Percentiles rank a stretch among this genome's conserved stretches.
These are phyloP conservation scores for Tetragonia tetragonoides DNA, from an alignment of 148 eudicot genomes.

Conservation along the genomic window DNA sequence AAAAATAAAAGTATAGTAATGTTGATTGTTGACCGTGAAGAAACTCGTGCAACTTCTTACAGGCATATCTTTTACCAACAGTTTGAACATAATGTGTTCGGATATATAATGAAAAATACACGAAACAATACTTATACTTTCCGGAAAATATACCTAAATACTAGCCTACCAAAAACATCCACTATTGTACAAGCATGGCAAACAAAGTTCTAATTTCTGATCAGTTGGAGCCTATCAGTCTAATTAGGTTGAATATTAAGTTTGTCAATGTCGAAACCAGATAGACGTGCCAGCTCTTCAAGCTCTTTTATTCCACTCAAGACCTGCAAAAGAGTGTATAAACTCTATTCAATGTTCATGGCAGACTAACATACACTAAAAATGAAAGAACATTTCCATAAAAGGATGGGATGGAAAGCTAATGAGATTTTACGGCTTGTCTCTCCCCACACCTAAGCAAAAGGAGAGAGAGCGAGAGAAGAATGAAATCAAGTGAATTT, in stretches of 20 bases:
- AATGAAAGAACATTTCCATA: no score
- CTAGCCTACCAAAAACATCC: neutral
- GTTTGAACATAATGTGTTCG: neutral
- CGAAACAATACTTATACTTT: neutral
- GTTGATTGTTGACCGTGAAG: no score
- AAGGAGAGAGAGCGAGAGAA: no score
- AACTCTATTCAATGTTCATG: no score
- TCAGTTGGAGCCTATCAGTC: neutral
- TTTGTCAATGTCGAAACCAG: neutral
- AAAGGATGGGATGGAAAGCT: neutral
- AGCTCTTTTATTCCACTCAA: neutral
- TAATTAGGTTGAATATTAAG: neutral
- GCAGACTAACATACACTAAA: no score
- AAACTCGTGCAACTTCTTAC: neutral
- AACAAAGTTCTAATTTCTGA: neutral
- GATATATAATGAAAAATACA: neutral
- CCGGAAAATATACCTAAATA: neutral
- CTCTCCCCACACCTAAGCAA: no score
- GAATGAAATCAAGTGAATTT: neutral
- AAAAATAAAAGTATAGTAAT: no score
- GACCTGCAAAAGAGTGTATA: neutral
- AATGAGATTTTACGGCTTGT: neutral
- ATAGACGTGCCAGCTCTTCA: neutral
- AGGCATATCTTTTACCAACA: neutral
- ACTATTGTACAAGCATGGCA: neutral